Percentiles rank a stretch among this genome's conserved stretches.
These are phyloP conservation scores for Striga asiatica DNA, from an alignment of 257 asterid species.

Conservation along the genomic window DNA sequence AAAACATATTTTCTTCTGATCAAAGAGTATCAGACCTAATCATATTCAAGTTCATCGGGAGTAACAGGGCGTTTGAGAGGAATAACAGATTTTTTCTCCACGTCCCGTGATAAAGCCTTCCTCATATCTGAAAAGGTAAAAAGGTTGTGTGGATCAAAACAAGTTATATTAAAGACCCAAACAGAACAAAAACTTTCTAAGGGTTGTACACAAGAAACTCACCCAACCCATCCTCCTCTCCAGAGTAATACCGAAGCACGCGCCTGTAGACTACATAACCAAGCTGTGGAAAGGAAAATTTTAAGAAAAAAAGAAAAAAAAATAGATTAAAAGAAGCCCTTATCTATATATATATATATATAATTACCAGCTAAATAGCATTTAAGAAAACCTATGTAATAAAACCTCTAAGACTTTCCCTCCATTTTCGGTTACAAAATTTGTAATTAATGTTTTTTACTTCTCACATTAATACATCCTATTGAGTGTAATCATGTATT, in stretches of 20 bases:
- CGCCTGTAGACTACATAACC: conserved; percentile 84
- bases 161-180: not conserved
- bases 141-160: not conserved
- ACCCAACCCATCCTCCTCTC: conserved; percentile 97
- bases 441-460: too few species aligned
- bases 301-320: too few species aligned
- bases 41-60: conserved; percentile 94
- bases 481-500: too few species aligned
- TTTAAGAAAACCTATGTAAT: too few species aligned
- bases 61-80: conserved; percentile 88
- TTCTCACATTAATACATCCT: too few species aligned
- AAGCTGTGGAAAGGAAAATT: conserved; percentile 42
- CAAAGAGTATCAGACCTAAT: conserved; percentile 28
- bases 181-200: not conserved
- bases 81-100: conserved; percentile 75
- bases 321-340: too few species aligned
- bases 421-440: too few species aligned
- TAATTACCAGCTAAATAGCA: too few species aligned
- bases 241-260: conserved; percentile 86
- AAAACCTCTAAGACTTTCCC: too few species aligned
- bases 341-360: too few species aligned
- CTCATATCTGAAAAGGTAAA: conserved; percentile 63
- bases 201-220: conserved; percentile 23
- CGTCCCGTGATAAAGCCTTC: conserved; percentile 88
- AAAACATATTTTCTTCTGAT: not conserved